Conservation (phyloP, 2,329 filamentous ascomycete species). For the Xylariaceae sp. region DNA sequence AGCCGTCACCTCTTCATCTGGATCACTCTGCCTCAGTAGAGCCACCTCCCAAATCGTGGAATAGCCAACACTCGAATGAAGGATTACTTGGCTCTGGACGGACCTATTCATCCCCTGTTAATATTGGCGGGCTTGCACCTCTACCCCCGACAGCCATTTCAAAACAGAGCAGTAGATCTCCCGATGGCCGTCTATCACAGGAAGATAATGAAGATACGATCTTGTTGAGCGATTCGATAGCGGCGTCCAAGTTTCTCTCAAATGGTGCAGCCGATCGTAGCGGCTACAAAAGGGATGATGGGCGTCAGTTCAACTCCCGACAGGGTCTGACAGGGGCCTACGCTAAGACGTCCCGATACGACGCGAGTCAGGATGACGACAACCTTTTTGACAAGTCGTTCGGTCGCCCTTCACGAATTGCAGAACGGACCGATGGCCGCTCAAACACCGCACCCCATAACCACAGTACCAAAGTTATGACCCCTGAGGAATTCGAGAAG, state of each 20-base stretch:
- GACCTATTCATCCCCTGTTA: conserved; percentile 43
- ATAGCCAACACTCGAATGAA: conserved; percentile 59
- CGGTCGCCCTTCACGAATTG: conserved; percentile 46
- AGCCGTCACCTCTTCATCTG: conserved; percentile 56
- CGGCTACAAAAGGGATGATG: conserved; percentile 50
- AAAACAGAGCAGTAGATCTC: conserved; percentile 36
- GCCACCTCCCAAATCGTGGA: conserved; percentile 57
- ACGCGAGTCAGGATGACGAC: conserved; percentile 54
- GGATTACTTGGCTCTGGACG: conserved; percentile 51
- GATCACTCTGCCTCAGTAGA: conserved; percentile 55
- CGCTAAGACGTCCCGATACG: conserved; percentile 41
- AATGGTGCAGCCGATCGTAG: conserved; percentile 32
- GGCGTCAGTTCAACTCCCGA: conserved; percentile 38
- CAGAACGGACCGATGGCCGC: conserved; percentile 45
- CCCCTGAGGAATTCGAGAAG: conserved; percentile 82
- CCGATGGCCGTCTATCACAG: conserved; percentile 41
- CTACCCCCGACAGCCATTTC: conserved; percentile 34
- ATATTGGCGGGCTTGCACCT: conserved; percentile 46
- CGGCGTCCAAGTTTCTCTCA: conserved; percentile 55
- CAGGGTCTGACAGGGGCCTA: conserved; percentile 43
- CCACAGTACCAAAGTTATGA: conserved; percentile 81
- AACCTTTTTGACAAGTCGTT: conserved; percentile 61
- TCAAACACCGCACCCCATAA: conserved; percentile 54
- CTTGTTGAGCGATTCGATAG: conserved; percentile 59
- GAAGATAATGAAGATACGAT: conserved; percentile 61